A percentile compares a stretch with the other conserved stretches of the same genome.
These are phyloP conservation scores for Leptosphaerulina australis DNA, from an alignment of 2,329 filamentous ascomycete species.

Conservation along the genomic window DNA sequence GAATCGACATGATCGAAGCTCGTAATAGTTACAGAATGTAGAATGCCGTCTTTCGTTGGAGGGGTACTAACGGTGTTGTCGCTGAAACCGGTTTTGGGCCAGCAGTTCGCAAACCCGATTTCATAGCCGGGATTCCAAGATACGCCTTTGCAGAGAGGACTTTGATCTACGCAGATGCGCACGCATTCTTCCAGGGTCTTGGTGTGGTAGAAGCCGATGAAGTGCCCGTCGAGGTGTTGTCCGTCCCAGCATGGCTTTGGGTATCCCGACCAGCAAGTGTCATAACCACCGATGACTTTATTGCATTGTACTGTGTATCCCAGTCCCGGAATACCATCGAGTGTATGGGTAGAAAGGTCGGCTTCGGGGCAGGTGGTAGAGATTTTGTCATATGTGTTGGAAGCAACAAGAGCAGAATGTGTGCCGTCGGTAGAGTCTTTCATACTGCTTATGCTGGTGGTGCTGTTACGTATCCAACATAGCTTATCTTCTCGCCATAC, in stretches of 20 bases:
- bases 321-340: constrained; percentile 30
- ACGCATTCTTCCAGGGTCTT: constrained; percentile 37
- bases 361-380: constrained; percentile 30
- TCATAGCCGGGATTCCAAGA: constrained; percentile 36
- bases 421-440: constrained; percentile 18
- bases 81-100: constrained; percentile 32
- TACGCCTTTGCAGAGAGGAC: constrained; percentile 40
- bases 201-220: constrained; percentile 37
- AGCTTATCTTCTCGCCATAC: constrained; percentile 29
- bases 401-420: constrained; percentile 31
- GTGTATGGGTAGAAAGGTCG: constrained; percentile 31
- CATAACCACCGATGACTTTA: constrained; percentile 29
- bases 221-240: constrained; percentile 15
- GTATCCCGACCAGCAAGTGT: constrained; percentile 31
- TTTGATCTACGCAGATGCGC: constrained; percentile 33
- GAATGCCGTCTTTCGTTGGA: constrained; percentile 14
- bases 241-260: constrained; percentile 23
- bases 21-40: constrained; percentile 38
- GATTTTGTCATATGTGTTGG: constrained; percentile 24
- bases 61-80: constrained; percentile 19
- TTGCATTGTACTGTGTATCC: constrained; percentile 40
- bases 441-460: constrained; percentile 21
- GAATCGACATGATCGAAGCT: constrained; percentile 29
- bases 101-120: constrained; percentile 45
- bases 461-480: constrained; percentile 41